Base-by-base conservation (phyloP, 352 stramenopile species). In the Phytophthora pinifolia region DNA sequence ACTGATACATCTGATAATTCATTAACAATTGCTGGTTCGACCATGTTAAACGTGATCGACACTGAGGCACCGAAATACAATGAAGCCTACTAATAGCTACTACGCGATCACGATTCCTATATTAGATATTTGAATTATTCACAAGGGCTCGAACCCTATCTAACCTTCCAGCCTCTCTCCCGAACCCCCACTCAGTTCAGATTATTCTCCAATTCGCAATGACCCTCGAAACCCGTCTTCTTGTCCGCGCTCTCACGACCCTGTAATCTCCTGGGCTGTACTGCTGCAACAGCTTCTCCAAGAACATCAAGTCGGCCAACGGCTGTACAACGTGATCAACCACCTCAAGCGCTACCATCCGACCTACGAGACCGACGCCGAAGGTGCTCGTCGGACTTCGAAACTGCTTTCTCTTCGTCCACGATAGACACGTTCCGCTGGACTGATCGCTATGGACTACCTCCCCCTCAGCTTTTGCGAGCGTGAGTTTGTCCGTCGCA, bases 301-400 rank as follows among this genome's bases (percentile, higher is more conserved):
- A 37, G 27, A 27, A 15, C 42, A 14, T 48, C 9, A 48, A 48
- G 42, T 48, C 27, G 1, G 4, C n/a, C 1, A 48, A 52, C 18
- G 32, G 32, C 45, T 52, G 42, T 14, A 43, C 45, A 52, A 52
- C 20, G 18, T 52, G 6, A 9, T 52, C 15, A 52, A 52, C 20
- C 32, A 52, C 13, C 18, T 43, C 12, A 52, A 52, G 45, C 45
- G 44, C 29, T 32, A 34, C 32, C 31, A 52, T 9, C 44, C 45
- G 5, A 52, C 45, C 45, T 52, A 43, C 20, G 45, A 52, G 34
- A 1, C 15, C 8, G 33, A 48, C 29, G 29, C 27, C 29, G n/a
- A 48, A 48, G 42, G n/a, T 20, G 42, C 42, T n/a, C n/a, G n/a
- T n/a, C n/a, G n/a, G 0, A 48, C 9, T 12, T 7, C 25, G 22